Conservation (phyloP, 2,329 filamentous ascomycete genomes). For the Beauveria asiatica region DNA sequence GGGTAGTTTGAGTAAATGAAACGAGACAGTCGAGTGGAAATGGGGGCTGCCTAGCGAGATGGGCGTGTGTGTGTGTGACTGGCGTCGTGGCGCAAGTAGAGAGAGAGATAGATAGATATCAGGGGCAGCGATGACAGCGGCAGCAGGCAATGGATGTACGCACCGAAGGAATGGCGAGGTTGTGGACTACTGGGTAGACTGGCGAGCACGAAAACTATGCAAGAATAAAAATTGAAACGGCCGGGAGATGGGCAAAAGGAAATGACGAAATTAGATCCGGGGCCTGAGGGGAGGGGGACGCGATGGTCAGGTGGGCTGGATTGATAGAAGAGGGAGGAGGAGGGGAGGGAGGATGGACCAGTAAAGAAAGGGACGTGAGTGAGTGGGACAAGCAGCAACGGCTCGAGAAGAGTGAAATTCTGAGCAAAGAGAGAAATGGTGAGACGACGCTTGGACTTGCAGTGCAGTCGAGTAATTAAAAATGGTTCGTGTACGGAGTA, state of each 20-base stretch:
- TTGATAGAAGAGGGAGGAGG: neutral
- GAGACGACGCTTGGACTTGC: too few relatives aligned
- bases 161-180: neutral
- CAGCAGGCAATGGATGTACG: neutral
- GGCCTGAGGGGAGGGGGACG: neutral
- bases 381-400: neutral
- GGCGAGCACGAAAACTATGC: neutral
- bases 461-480: too few relatives aligned
- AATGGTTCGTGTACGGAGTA: too few relatives aligned
- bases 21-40: neutral
- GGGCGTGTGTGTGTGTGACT: conserved; percentile 2
- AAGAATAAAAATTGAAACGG: conserved; percentile 1
- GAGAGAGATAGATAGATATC: too few relatives aligned
- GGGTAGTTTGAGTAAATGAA: neutral
- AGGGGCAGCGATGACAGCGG: neutral
- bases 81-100: neutral
- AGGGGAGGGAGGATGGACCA: neutral
- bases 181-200: neutral
- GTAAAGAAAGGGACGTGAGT: neutral
- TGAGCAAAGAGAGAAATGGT: too few relatives aligned
- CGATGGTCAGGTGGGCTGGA: neutral
- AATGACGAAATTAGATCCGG: conserved; percentile 11
- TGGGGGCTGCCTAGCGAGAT: neutral
- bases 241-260: conserved; percentile 10
- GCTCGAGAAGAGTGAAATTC: too few relatives aligned